phyloP scores from a whole-genome alignment of 2,329 filamentous ascomycete species.

The Akanthomyces lecanii region DNA sequence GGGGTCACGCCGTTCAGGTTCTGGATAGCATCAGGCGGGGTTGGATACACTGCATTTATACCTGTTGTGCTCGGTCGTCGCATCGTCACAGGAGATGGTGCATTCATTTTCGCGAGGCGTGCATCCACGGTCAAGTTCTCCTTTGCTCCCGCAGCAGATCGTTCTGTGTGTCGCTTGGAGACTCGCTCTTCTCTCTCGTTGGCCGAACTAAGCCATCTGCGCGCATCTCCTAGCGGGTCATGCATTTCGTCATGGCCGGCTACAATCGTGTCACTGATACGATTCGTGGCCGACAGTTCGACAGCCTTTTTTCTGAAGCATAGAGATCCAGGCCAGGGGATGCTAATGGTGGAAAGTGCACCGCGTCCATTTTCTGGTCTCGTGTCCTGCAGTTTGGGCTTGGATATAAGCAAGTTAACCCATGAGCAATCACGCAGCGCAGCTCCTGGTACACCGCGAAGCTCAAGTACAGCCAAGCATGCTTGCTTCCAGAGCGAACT shows the following conservation, averaged over 20 bases:
- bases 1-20: slow-evolving; percentile 49
- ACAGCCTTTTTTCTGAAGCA: slow-evolving; percentile 48
- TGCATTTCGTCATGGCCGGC: slow-evolving; percentile 39
- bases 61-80: slow-evolving; percentile 46
- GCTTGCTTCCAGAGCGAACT: slow-evolving; percentile 46
- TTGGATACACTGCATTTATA: slow-evolving; percentile 62
- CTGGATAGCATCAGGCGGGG: slow-evolving; percentile 63
- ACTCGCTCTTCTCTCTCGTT: slow-evolving; percentile 45
- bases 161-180: slow-evolving; percentile 47
- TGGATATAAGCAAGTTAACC: slow-evolving; percentile 48
- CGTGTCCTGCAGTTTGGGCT: slow-evolving; percentile 39
- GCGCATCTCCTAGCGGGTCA: slow-evolving; percentile 47
- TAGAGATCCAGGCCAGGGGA: slow-evolving; percentile 52
- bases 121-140: slow-evolving; percentile 42
- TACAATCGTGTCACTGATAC: slow-evolving; percentile 36
- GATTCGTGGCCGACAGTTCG: slow-evolving; percentile 36
- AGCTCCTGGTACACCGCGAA: slow-evolving; percentile 44
- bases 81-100: slow-evolving; percentile 48
- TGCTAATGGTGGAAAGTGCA: slow-evolving; percentile 33
- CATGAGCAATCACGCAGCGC: slow-evolving; percentile 43
- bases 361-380: slow-evolving; percentile 40
- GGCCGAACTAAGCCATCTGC: slow-evolving; percentile 43
- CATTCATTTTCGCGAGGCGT: slow-evolving; percentile 40
- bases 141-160: slow-evolving; percentile 38
- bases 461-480: slow-evolving; percentile 47